Evolutionary conservation across 805 yeast species (phyloP).

Genomic region (Saturnispora hagleri): DNA sequence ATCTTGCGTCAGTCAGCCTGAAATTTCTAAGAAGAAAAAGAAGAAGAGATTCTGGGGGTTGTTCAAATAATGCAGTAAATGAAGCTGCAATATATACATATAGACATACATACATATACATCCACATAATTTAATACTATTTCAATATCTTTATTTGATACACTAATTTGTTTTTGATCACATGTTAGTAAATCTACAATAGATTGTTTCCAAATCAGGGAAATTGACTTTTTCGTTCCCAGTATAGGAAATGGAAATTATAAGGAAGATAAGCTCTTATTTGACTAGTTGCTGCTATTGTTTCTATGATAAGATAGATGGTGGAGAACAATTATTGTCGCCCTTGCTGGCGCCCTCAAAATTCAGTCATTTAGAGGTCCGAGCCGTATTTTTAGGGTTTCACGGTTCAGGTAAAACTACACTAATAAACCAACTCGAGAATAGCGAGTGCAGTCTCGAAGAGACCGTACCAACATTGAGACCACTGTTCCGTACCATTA

Average conservation of each 20-base stretch:
- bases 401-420: constrained; percentile 23
- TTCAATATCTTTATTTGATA: neutral
- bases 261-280: neutral
- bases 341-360: neutral
- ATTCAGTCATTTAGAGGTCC: constrained; percentile 13
- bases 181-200: neutral
- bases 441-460: neutral
- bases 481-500: constrained; percentile 6
- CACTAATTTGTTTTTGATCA: neutral
- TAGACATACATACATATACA: neutral
- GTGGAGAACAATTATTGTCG: neutral
- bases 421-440: constrained; percentile 6
- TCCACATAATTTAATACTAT: neutral
- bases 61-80: neutral
- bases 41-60: constrained; percentile 9
- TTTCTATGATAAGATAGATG: neutral
- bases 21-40: constrained; percentile 8
- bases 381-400: constrained; percentile 23
- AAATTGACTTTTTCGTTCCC: neutral
- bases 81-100: neutral
- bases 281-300: constrained; percentile 6
- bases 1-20: neutral
- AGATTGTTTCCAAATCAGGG: neutral
- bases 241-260: neutral
- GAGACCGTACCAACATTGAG: constrained; percentile 20